Evolutionary conservation across 306 rosid species (phyloP).

Genomic region (Trifolium subterraneum): DNA sequence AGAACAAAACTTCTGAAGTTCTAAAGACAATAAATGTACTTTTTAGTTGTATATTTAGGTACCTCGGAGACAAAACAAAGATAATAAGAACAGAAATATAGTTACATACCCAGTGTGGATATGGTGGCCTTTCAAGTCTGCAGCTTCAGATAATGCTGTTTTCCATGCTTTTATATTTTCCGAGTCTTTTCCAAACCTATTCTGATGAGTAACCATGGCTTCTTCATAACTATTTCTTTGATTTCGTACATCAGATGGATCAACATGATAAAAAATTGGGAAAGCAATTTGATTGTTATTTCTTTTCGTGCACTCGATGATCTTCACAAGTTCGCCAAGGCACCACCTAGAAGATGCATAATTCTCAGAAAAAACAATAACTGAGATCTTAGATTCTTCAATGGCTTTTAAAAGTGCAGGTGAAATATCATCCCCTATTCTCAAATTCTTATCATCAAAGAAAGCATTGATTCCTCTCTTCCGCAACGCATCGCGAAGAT

Average conservation of each 20-base stretch:
- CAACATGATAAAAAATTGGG: neutral
- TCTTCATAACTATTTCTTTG: neutral
- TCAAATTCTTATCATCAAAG: conserved; percentile 2
- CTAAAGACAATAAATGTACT: too few species aligned
- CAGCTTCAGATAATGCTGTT: neutral
- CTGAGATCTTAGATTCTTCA: neutral
- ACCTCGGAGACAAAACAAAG: neutral
- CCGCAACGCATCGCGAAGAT: neutral
- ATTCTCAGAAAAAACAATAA: conserved; percentile 17
- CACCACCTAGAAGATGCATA: neutral
- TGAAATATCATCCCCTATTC: neutral
- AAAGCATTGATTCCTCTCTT: conserved; percentile 10
- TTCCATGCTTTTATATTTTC: neutral
- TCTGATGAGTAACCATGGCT: neutral
- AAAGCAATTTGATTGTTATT: neutral
- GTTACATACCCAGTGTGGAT: neutral
- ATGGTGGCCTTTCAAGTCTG: neutral
- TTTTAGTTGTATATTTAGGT: too few species aligned
- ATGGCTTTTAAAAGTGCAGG: conserved; percentile 21
- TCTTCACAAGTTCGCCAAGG: neutral
- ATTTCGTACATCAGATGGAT: neutral
- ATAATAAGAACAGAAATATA: neutral
- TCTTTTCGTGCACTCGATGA: neutral
- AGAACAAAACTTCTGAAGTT: too few species aligned
- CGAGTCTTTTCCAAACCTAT: neutral